Evolutionary conservation across 179 eudicot genomes (phyloP).

Genomic region (Sideroxylon spinosum): DNA sequence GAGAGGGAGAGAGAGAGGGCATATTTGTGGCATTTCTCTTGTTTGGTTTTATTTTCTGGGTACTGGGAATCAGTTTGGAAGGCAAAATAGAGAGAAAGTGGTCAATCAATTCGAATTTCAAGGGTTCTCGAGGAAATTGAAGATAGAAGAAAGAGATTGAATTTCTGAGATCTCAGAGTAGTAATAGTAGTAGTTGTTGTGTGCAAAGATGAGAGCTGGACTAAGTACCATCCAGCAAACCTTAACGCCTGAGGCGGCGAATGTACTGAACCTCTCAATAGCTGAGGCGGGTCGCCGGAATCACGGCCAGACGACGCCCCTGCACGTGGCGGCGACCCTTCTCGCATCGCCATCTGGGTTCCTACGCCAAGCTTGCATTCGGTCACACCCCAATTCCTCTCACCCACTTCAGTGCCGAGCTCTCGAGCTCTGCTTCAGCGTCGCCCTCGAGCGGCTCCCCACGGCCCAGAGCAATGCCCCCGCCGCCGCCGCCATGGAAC

Average conservation of each 20-base stretch:
- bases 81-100: neutral
- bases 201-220: constrained; percentile 68
- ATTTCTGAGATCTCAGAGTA: no score
- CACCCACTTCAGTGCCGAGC: constrained; percentile 86
- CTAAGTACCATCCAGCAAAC: constrained; percentile 78
- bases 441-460: constrained; percentile 71
- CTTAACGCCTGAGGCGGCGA: constrained; percentile 69
- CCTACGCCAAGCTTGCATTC: constrained; percentile 69
- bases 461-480: constrained; percentile 22
- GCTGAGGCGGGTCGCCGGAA: constrained; percentile 64
- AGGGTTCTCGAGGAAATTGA: neutral
- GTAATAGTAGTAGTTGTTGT: no score
- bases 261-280: constrained; percentile 52
- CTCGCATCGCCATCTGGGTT: constrained; percentile 53
- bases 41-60: neutral
- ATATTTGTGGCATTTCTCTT: neutral
- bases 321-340: constrained; percentile 77
- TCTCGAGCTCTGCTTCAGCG: constrained; percentile 76
- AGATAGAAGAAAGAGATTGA: neutral
- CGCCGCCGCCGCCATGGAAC: constrained; percentile 26
- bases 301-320: constrained; percentile 82
- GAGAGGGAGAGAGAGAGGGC: neutral
- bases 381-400: constrained; percentile 72
- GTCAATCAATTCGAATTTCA: neutral
- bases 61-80: neutral